These are phyloP conservation scores for Eimeria mitis DNA, from an alignment of 169 alveolate genomes.

Conservation along the genomic window DNA sequence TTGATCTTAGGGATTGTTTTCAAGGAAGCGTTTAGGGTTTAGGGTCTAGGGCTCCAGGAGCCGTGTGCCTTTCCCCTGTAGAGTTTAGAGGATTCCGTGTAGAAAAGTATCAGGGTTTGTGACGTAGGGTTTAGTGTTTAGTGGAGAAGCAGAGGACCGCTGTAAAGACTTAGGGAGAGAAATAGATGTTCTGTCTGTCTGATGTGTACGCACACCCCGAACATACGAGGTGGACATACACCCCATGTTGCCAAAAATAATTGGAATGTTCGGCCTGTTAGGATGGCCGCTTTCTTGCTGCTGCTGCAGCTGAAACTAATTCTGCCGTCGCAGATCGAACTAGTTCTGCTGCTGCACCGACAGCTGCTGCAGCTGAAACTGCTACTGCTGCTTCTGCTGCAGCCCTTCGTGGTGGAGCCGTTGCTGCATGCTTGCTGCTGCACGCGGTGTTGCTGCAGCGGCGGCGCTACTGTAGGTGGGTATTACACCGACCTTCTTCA, in stretches of 20 bases:
- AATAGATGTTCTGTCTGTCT: neutral
- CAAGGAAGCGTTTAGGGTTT: neutral
- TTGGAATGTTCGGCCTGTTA: neutral
- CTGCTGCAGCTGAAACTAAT: neutral
- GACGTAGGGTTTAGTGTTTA: neutral
- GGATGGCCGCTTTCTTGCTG: neutral
- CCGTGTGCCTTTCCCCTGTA: neutral
- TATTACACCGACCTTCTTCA: neutral
- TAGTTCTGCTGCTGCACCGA: neutral
- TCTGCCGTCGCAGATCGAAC: neutral
- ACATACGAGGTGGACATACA: neutral
- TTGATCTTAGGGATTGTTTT: neutral
- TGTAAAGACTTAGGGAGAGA: neutral
- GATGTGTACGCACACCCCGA: neutral
- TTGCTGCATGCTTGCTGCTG: neutral
- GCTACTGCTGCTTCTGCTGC: slow-evolving; percentile 15
- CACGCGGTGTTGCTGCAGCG: neutral
- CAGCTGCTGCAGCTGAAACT: neutral
- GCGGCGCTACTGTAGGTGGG: neutral
- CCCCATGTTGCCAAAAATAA: slow-evolving; percentile 16
- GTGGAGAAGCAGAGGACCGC: neutral
- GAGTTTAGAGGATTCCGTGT: neutral
- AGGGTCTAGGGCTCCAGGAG: slow-evolving; percentile 5
- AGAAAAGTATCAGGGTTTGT: neutral
- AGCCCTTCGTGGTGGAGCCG: neutral